Evolutionary conservation across 1,139 yeast species (phyloP).

Genomic region (Meyerozyma elateridarum): DNA sequence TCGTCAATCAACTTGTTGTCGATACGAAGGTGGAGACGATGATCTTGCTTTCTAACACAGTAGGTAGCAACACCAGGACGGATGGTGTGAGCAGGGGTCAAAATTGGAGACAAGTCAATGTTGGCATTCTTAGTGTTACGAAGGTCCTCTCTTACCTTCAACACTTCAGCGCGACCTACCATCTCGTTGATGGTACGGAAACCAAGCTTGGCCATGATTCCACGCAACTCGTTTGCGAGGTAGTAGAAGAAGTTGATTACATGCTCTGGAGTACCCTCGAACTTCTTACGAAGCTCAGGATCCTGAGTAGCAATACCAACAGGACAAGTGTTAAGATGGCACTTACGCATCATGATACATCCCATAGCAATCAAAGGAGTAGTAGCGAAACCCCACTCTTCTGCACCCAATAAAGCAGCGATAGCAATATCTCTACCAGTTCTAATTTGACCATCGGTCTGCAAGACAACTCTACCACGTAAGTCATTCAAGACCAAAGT

Average conservation of each 20-base stretch:
- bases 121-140: slow-evolving; percentile 88
- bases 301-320: slow-evolving; percentile 99
- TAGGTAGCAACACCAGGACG: slow-evolving; percentile 98
- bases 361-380: slow-evolving; percentile 97
- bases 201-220: slow-evolving; percentile 90
- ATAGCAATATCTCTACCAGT: slow-evolving; percentile 96
- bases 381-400: slow-evolving; percentile 97
- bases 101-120: slow-evolving; percentile 85
- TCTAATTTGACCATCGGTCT: slow-evolving; percentile 95
- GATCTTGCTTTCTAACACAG: slow-evolving; percentile 92
- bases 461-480: slow-evolving; percentile 91
- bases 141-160: slow-evolving; percentile 77
- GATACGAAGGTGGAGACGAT: slow-evolving; percentile 83
- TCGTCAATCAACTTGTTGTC: slow-evolving; percentile 96
- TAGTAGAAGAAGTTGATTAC: slow-evolving; percentile 97
- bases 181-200: slow-evolving; percentile 94
- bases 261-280: slow-evolving; percentile 96
- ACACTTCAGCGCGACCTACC: slow-evolving; percentile 95
- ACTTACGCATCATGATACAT: slow-evolving; percentile 92
- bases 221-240: slow-evolving; percentile 86
- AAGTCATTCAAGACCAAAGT: slow-evolving; percentile 92
- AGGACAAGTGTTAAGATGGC: slow-evolving; percentile 91
- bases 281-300: slow-evolving; percentile 87
- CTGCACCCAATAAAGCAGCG: slow-evolving; percentile 95
- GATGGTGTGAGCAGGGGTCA: slow-evolving; percentile 94